Percentiles rank a stretch among this genome's conserved stretches.
These are phyloP conservation scores for Funneliformis mosseae DNA, from an alignment of 192 early-diverging fungal genomes.

Conservation along the genomic window DNA sequence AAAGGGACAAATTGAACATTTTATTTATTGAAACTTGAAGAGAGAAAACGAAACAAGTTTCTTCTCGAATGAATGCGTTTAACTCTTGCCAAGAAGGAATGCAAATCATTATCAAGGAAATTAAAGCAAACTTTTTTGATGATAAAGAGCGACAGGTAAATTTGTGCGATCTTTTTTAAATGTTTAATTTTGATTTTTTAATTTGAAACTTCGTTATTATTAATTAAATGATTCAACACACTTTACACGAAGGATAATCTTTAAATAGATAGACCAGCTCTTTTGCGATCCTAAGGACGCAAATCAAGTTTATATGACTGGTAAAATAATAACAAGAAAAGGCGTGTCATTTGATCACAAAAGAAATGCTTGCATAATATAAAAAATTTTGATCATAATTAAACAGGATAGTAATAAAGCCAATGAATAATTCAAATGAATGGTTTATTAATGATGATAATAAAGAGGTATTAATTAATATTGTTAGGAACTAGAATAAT, in stretches of 20 bases:
- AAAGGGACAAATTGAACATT: slow-evolving; percentile 67
- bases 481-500: no score
- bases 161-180: neutral
- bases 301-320: slow-evolving; percentile 93
- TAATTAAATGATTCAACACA: slow-evolving; percentile 95
- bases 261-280: slow-evolving; percentile 87
- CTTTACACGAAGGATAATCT: slow-evolving; percentile 87
- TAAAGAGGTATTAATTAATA: no score
- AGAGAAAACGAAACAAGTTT: slow-evolving; percentile 96
- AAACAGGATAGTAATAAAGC: no score
- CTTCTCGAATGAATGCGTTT: slow-evolving; percentile 98
- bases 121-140: slow-evolving; percentile 93
- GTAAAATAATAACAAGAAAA: slow-evolving; percentile 95
- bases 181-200: neutral
- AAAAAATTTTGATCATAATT: neutral
- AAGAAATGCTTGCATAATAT: no score
- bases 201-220: slow-evolving; percentile 93
- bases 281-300: slow-evolving; percentile 85
- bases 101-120: slow-evolving; percentile 95
- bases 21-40: slow-evolving; percentile 81
- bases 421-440: no score
- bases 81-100: slow-evolving; percentile 85
- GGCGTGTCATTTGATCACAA: slow-evolving; percentile 87
- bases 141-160: slow-evolving; percentile 73
- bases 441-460: no score